phyloP scores from a whole-genome alignment of 2,329 filamentous ascomycete genomes.

The Colletotrichum sp. region DNA sequence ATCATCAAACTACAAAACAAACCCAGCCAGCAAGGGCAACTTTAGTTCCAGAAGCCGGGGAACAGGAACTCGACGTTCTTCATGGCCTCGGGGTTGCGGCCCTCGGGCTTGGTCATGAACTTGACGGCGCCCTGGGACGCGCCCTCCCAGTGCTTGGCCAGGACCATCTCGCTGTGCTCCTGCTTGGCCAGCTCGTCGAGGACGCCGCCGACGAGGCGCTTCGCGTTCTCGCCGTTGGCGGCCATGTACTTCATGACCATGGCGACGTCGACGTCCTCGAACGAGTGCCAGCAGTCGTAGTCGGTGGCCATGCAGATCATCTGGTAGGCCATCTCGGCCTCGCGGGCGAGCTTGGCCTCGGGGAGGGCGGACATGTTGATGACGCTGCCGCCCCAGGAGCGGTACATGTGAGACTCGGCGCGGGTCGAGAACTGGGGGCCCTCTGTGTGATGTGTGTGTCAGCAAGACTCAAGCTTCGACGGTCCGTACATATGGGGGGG shows the following conservation, averaged over 20 bases:
- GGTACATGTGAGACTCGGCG: conserved; percentile 94
- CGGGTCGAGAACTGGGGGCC: conserved; percentile 98
- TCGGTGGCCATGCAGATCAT: conserved; percentile 99
- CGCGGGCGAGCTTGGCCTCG: conserved; percentile 93
- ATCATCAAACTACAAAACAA: background rate
- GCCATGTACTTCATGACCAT: conserved; percentile 99
- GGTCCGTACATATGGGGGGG: background rate
- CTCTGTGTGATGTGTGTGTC: conserved; percentile 56
- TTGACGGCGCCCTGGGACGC: conserved; percentile 77
- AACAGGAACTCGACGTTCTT: conserved; percentile 88
- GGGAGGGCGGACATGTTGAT: conserved; percentile 99
- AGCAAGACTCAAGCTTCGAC: background rate
- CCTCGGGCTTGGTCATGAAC: conserved; percentile 81
- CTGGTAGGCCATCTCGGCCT: conserved; percentile 96
- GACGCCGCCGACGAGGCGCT: conserved; percentile 82
- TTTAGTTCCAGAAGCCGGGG: conserved; percentile 71
- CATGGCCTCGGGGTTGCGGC: conserved; percentile 75
- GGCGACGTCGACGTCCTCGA: conserved; percentile 86
- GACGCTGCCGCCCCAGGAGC: conserved; percentile 88
- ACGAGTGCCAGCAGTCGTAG: conserved; percentile 96
- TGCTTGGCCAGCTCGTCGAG: conserved; percentile 83
- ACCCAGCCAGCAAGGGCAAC: background rate
- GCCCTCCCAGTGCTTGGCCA: conserved; percentile 82
- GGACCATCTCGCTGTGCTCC: conserved; percentile 76
- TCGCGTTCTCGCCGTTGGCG: conserved; percentile 88